phyloP scores from a whole-genome alignment of 2,329 filamentous ascomycete genomes.

The Aspergillus pseudonomiae region DNA sequence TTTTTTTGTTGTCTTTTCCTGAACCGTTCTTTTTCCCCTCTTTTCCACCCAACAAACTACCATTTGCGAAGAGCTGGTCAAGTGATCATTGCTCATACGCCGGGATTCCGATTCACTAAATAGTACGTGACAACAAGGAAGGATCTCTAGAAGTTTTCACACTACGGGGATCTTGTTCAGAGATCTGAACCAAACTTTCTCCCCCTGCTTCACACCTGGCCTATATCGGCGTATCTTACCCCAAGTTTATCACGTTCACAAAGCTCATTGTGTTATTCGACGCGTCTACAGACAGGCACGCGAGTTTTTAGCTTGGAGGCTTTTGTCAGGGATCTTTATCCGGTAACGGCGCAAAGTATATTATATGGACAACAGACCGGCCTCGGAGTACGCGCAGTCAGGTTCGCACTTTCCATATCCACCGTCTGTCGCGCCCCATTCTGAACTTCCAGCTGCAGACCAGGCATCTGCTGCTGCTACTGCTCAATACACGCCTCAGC shows the following conservation, averaged over 20 bases:
- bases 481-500: conserved; percentile 45
- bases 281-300: conserved; percentile 35
- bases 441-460: conserved; percentile 87
- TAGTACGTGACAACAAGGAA: conserved; percentile 25
- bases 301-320: conserved; percentile 28
- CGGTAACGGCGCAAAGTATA: conserved; percentile 32
- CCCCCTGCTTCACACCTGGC: conserved; percentile 17
- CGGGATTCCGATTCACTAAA: conserved; percentile 16
- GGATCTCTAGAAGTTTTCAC: conserved; percentile 12
- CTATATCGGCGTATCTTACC: conserved; percentile 18
- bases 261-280: conserved; percentile 35
- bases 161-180: conserved; percentile 18
- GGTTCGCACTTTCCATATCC: conserved; percentile 70
- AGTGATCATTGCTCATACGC: conserved; percentile 3
- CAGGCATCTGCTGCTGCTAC: conserved; percentile 77
- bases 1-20: conserved; percentile 12
- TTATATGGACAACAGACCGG: conserved; percentile 64
- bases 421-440: conserved; percentile 63
- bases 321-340: conserved; percentile 22
- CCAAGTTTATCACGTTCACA: conserved; percentile 22
- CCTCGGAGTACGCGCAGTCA: conserved; percentile 81
- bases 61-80: conserved; percentile 1
- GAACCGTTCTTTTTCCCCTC: conserved; percentile 12
- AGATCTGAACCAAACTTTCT: conserved; percentile 14
- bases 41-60: not conserved